phyloP scores from a whole-genome alignment of 192 early-diverging fungal species.

The Entomortierella parvispora region DNA sequence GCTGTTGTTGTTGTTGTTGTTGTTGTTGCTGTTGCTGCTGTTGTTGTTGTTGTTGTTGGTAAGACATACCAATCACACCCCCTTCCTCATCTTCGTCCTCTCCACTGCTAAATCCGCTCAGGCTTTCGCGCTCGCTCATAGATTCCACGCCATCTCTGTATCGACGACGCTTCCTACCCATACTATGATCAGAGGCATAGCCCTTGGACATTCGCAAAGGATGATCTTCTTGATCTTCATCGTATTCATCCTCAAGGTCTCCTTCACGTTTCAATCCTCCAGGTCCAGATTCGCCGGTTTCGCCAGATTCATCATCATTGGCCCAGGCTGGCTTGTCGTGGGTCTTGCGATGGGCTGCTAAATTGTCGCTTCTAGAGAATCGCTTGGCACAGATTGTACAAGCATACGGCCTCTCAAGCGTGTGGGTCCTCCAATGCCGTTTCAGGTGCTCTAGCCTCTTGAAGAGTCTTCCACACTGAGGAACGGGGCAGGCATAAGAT shows the following conservation, averaged over 20 bases:
- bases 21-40: slow-evolving; percentile 26
- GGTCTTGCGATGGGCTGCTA: slow-evolving; percentile 69
- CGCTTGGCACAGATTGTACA: slow-evolving; percentile 63
- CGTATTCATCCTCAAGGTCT: slow-evolving; percentile 31
- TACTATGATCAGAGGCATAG: slow-evolving; percentile 36
- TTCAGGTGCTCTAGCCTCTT: slow-evolving; percentile 69
- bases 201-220: slow-evolving; percentile 30
- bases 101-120: slow-evolving; percentile 39
- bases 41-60: slow-evolving; percentile 14
- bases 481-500: slow-evolving; percentile 63
- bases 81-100: slow-evolving; percentile 41
- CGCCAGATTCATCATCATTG: slow-evolving; percentile 33
- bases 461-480: slow-evolving; percentile 61
- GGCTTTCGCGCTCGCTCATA: slow-evolving; percentile 50
- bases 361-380: slow-evolving; percentile 67
- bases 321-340: slow-evolving; percentile 57
- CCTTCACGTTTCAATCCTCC: slow-evolving; percentile 14
- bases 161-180: slow-evolving; percentile 37
- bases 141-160: slow-evolving; percentile 43
- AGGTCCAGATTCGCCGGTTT: slow-evolving; percentile 7
- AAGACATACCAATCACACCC: slow-evolving; percentile 22
- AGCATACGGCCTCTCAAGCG: slow-evolving; percentile 66
- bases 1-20: slow-evolving; percentile 14
- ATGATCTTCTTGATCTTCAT: slow-evolving; percentile 30
- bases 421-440: slow-evolving; percentile 68